Conservation (phyloP, 2,329 filamentous ascomycete species). For the Chrysoporthe puriensis region DNA sequence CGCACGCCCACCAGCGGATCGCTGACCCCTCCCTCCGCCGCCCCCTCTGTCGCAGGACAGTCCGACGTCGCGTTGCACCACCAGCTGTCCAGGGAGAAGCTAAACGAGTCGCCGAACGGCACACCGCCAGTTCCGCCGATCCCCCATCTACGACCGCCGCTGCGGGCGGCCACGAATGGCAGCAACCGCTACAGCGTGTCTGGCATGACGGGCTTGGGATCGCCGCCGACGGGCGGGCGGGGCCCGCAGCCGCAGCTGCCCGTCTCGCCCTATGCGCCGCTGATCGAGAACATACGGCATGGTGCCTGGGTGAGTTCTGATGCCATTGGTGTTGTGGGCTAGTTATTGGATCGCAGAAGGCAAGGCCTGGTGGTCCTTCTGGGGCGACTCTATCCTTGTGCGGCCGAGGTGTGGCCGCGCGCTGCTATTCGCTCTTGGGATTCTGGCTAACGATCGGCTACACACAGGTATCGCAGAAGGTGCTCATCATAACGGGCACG, state of each 20-base stretch:
- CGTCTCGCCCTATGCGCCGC: conserved; percentile 79
- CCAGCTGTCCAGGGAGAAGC: conserved; percentile 43
- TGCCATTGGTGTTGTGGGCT: background rate
- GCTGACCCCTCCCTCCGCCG: conserved; percentile 74
- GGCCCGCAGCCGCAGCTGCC: conserved; percentile 57
- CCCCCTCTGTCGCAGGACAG: conserved; percentile 68
- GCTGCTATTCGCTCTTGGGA: background rate
- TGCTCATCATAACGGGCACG: conserved; percentile 79
- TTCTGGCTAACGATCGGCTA: conserved; percentile 9
- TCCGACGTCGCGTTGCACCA: conserved; percentile 69
- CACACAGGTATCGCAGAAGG: conserved; percentile 85
- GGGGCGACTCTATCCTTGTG: background rate
- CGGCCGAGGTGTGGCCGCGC: background rate
- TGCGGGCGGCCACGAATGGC: conserved; percentile 42
- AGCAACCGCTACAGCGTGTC: conserved; percentile 66
- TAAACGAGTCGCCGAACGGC: conserved; percentile 26
- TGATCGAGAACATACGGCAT: conserved; percentile 77
- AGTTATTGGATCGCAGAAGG: background rate
- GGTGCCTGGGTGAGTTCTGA: conserved; percentile 75
- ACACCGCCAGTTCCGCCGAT: conserved; percentile 38
- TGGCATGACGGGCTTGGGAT: conserved; percentile 64
- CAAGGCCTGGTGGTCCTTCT: background rate
- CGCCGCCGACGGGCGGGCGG: conserved; percentile 58
- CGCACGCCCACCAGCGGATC: conserved; percentile 70
- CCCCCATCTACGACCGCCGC: conserved; percentile 42